Base-by-base conservation (phyloP, 2,329 filamentous ascomycete genomes). In the Trichoderma sp. region DNA sequence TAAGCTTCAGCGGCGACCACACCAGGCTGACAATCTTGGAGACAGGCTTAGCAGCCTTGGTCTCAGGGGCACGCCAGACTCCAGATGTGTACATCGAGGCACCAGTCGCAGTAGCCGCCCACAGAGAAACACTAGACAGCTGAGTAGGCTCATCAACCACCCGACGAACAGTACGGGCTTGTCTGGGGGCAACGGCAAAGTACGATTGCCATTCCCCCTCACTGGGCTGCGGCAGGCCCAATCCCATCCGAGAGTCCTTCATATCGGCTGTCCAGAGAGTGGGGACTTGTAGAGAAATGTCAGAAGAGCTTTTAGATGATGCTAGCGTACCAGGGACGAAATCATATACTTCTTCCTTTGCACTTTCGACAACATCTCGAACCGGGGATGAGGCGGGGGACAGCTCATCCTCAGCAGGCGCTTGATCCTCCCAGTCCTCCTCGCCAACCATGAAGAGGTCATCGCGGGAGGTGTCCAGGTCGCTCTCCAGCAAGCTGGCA, bases 401-500 rank as follows among this genome's bases (percentile, higher is more conserved):
- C 16, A 51, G 28, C 11, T 55, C 59, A 52, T 59, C 55, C 18
- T 32, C 16, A 4, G 34, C 55, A 34, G 52, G 16, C 16, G 28
- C 18, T 30, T 49, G 59, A 63, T 71, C 60, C n/a, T 30, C 55
- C 56, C 67, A 58, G 24, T 32, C 37, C 66, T 43, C 72, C 72
- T 21, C 67, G 11, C 77, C 75, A 60, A 79, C 75, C 13, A 82
- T 83, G 21, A 87, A 75, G 10, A 88, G 76, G 72, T 84, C 88
- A 52, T 84, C 74, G 72, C 81, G 84, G 14, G 85, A 85, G 4
- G 86, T 85, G 5, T 88, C 77, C 59, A 83, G 76, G 67, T 84
- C 82, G 2, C 83, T 81, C 75, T 85, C 83, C 13, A 90, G 79
- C 51, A 90, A 79, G 70, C 81, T 87, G 69, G 87, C 87, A 77